phyloP scores from a whole-genome alignment of 345 rosid genomes.

The Lepidium sativum region DNA sequence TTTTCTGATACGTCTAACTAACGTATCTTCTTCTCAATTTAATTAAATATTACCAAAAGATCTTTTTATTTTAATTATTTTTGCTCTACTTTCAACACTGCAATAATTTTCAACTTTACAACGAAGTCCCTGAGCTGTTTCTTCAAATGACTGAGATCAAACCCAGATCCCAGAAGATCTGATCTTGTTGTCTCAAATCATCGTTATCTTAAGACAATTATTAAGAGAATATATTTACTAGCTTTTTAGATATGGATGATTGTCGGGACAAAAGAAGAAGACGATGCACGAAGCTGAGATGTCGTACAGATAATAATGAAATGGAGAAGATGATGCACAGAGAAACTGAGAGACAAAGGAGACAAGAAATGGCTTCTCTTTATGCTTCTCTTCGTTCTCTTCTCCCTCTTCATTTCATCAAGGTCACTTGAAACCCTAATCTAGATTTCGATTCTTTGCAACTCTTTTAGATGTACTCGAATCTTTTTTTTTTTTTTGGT shows the following conservation, averaged over 20 bases:
- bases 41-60: background rate
- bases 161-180: slow-evolving; percentile 36
- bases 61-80: background rate
- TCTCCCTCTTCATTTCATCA: slow-evolving; percentile 56
- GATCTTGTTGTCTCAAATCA: slow-evolving; percentile 24
- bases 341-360: slow-evolving; percentile 56
- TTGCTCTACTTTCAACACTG: slow-evolving; percentile 10
- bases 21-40: slow-evolving; percentile 32
- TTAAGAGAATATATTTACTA: background rate
- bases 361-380: slow-evolving; percentile 67
- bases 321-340: slow-evolving; percentile 60
- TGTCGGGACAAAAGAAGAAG: slow-evolving; percentile 20
- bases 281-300: slow-evolving; percentile 7
- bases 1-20: slow-evolving; percentile 21
- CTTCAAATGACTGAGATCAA: slow-evolving; percentile 20
- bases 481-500: background rate
- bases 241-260: slow-evolving; percentile 13
- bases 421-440: slow-evolving; percentile 38
- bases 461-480: background rate
- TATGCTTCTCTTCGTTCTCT: slow-evolving; percentile 44
- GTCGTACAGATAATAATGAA: background rate
- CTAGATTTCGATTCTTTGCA: background rate
- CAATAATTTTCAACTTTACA: slow-evolving; percentile 56
- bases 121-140: slow-evolving; percentile 59
- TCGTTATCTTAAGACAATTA: background rate